Evolutionary conservation across 2,329 filamentous ascomycete genomes (phyloP).

Genomic region (Podosphaera aphanis): DNA sequence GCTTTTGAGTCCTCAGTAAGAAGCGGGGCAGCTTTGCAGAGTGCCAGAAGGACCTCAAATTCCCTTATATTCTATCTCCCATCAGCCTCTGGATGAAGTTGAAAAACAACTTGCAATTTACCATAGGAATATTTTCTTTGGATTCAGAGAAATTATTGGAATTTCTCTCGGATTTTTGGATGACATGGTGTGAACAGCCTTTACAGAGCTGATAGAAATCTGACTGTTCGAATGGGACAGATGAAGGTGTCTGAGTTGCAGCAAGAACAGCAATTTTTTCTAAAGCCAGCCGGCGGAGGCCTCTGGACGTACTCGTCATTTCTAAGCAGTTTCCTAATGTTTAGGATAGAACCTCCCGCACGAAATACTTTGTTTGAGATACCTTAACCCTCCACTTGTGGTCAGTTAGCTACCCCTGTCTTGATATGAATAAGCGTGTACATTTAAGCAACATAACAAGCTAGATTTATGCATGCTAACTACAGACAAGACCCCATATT

Average conservation of each 20-base stretch:
- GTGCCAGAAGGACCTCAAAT: slow-evolving; percentile 70
- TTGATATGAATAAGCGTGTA: slow-evolving; percentile 5
- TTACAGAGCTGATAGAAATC: slow-evolving; percentile 38
- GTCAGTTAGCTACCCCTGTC: slow-evolving; percentile 14
- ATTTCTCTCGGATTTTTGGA: slow-evolving; percentile 25
- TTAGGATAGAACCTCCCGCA: not conserved
- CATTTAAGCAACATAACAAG: too few relatives aligned
- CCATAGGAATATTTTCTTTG: slow-evolving; percentile 35
- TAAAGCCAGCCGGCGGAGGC: slow-evolving; percentile 37
- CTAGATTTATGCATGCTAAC: too few relatives aligned
- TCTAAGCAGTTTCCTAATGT: not conserved
- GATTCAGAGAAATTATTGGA: slow-evolving; percentile 20
- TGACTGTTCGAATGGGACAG: slow-evolving; percentile 33
- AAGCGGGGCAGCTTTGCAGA: slow-evolving; percentile 71
- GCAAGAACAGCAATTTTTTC: slow-evolving; percentile 42
- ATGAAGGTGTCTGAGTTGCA: slow-evolving; percentile 21
- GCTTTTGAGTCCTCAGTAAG: slow-evolving; percentile 50
- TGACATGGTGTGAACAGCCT: slow-evolving; percentile 27
- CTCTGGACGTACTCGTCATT: slow-evolving; percentile 19
- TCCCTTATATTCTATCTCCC: slow-evolving; percentile 52
- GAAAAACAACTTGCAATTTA: slow-evolving; percentile 15
- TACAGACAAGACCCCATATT: too few relatives aligned
- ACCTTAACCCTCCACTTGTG: not conserved
- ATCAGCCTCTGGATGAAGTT: slow-evolving; percentile 4
- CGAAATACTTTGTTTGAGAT: not conserved